A percentile compares a stretch with the other conserved stretches of the same genome.
Conservation (phyloP, 192 early-diverging fungal genomes). For the Podila epigama region DNA sequence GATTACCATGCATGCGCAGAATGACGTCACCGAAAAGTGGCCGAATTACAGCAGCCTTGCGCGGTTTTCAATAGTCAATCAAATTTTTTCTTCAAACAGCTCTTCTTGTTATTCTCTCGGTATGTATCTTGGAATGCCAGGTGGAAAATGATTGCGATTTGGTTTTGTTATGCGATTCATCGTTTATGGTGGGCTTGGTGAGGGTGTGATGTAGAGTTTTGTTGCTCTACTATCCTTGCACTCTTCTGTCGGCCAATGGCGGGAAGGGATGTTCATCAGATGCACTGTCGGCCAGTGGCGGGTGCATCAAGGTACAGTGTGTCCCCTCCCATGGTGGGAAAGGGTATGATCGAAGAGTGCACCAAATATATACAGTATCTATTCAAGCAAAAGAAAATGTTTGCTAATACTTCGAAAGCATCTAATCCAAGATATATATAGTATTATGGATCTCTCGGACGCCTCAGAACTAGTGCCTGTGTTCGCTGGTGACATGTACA, state of each 20-base stretch:
- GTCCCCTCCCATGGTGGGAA: not conserved
- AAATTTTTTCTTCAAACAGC: too few species aligned
- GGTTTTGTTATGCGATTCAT: too few species aligned
- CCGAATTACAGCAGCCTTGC: too few species aligned
- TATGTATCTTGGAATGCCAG: too few species aligned
- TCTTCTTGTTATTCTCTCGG: too few species aligned
- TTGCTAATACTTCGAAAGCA: not conserved
- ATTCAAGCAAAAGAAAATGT: not conserved
- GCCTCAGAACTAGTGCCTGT: not conserved
- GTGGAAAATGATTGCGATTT: too few species aligned
- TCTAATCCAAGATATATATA: not conserved
- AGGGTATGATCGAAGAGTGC: not conserved
- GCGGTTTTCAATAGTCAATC: too few species aligned
- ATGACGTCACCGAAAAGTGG: too few species aligned
- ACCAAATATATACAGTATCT: not conserved
- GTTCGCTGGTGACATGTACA: not conserved
- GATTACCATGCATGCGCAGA: too few species aligned
- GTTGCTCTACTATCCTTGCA: not conserved
- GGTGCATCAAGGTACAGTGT: conserved; percentile 2
- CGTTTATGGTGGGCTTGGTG: not conserved
- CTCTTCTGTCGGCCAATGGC: not conserved
- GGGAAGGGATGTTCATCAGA: not conserved
- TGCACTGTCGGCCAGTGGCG: not conserved
- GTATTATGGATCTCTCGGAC: not conserved
- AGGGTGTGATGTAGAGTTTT: conserved; percentile 1